A percentile compares a stretch with the other conserved stretches of the same genome.
phyloP scores from a whole-genome alignment of 2,329 filamentous ascomycete species.

The Saccharata proteae region DNA sequence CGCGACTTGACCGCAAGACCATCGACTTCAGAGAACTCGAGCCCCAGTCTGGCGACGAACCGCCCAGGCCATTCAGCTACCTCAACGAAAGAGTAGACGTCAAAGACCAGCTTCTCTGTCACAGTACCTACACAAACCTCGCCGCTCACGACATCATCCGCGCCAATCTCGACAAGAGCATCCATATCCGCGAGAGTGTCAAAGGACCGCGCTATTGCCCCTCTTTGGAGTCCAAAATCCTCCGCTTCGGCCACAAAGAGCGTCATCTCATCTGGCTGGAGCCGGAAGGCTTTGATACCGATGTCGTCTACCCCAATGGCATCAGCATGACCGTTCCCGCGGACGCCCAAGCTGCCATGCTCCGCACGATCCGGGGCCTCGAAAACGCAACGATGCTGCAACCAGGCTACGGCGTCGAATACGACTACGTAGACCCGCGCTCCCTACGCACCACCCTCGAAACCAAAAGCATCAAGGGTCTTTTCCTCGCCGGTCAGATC shows the following conservation, averaged over 20 bases:
- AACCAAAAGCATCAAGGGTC: conserved; percentile 78
- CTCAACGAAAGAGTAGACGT: conserved; percentile 69
- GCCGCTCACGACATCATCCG: conserved; percentile 73
- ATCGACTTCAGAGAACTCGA: conserved; percentile 69
- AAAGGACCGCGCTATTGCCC: conserved; percentile 93
- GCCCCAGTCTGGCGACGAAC: conserved; percentile 68
- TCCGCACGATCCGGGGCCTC: conserved; percentile 79
- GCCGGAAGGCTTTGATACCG: conserved; percentile 82
- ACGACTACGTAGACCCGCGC: conserved; percentile 94
- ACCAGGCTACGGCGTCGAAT: conserved; percentile 93
- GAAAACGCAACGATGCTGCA: conserved; percentile 88
- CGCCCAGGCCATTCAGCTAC: conserved; percentile 84
- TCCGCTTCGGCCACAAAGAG: conserved; percentile 70
- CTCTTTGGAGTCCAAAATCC: conserved; percentile 86
- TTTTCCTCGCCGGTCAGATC: conserved; percentile 92
- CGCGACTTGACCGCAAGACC: conserved; percentile 66
- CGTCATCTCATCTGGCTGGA: conserved; percentile 92
- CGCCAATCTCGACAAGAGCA: conserved; percentile 84
- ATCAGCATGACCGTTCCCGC: conserved; percentile 93
- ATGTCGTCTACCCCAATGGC: conserved; percentile 90
- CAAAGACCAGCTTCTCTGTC: conserved; percentile 71
- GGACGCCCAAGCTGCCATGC: conserved; percentile 70
- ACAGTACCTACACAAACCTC: conserved; percentile 77
- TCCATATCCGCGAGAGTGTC: conserved; percentile 91
- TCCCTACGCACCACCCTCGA: conserved; percentile 80